phyloP scores from a whole-genome alignment of 2,329 filamentous ascomycete genomes.

The Nothophaeocryptopus gaeumannii region DNA sequence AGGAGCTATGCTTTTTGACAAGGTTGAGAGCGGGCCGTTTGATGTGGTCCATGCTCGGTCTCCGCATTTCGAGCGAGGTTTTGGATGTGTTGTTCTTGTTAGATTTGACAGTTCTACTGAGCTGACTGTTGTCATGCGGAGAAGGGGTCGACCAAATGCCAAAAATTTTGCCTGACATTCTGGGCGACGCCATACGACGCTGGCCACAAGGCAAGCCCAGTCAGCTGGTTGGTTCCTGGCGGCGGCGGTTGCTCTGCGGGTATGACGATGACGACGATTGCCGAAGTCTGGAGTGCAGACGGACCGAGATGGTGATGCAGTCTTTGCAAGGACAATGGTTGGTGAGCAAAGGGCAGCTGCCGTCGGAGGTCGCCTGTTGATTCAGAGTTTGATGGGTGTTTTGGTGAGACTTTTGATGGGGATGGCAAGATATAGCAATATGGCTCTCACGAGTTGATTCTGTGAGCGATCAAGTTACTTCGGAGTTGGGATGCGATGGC shows the following conservation, averaged over 20 bases:
- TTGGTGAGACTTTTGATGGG: too few species aligned
- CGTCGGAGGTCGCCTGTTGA: too few species aligned
- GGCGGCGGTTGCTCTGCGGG: conserved; percentile 1
- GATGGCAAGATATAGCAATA: too few species aligned
- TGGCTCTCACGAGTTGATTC: too few species aligned
- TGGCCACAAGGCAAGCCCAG: background rate
- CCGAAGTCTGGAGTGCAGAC: background rate
- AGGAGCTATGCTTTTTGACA: conserved; percentile 21
- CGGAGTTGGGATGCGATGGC: too few species aligned
- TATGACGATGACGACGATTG: too few species aligned
- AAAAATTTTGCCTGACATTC: conserved; percentile 35
- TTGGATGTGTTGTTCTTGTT: conserved; percentile 17
- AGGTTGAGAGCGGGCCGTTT: conserved; percentile 30
- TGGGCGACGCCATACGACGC: background rate
- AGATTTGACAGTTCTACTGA: too few species aligned
- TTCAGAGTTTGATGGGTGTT: too few species aligned
- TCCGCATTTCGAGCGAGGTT: conserved; percentile 15
- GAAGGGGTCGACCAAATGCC: conserved; percentile 27
- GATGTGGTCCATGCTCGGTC: conserved; percentile 36
- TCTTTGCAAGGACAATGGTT: background rate
- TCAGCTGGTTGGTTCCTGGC: background rate
- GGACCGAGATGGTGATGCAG: too few species aligned
- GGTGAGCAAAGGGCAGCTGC: background rate
- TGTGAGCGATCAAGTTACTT: too few species aligned
- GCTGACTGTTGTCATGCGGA: conserved; percentile 17